These are phyloP conservation scores for Carpinus viminea DNA, from an alignment of 306 rosid genomes.

Conservation along the genomic window DNA sequence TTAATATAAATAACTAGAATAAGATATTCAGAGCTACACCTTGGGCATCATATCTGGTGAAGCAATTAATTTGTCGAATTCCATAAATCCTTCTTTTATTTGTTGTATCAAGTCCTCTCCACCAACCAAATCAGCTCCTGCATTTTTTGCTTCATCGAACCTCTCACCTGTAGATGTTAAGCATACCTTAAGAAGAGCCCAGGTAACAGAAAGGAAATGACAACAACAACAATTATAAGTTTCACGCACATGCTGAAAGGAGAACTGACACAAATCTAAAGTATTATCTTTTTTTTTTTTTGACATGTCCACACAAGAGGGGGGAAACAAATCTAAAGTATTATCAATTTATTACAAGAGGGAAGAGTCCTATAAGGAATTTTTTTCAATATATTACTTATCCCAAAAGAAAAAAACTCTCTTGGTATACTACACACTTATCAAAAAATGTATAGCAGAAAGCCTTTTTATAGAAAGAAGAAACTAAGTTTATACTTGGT, in stretches of 20 bases:
- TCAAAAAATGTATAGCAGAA: background rate
- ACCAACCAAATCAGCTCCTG: constrained; percentile 99
- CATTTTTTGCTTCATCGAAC: constrained; percentile 93
- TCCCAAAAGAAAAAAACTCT: background rate
- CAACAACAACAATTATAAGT: background rate
- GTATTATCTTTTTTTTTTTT: too few species aligned
- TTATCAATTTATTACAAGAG: background rate
- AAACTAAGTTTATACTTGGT: background rate
- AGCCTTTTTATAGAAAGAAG: background rate
- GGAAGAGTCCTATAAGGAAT: background rate
- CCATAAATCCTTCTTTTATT: constrained; percentile 97
- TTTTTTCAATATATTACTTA: background rate
- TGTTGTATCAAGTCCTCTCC: constrained; percentile 99
- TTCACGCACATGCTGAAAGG: background rate
- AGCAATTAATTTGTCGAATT: constrained; percentile 97
- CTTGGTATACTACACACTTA: background rate
- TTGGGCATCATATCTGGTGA: constrained; percentile 99
- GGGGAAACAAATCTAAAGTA: too few species aligned
- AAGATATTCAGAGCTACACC: constrained; percentile 55
- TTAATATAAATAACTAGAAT: constrained; percentile 20
- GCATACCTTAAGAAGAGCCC: constrained; percentile 23
- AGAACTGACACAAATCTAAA: background rate
- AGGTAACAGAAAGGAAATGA: constrained; percentile 14
- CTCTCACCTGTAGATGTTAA: constrained; percentile 65
- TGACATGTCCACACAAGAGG: too few species aligned